Evolutionary conservation across 768 basidiomycete species (phyloP), one percentile per base, ranked within the genome.

Genomic region (Lentinula lateritia): DNA sequence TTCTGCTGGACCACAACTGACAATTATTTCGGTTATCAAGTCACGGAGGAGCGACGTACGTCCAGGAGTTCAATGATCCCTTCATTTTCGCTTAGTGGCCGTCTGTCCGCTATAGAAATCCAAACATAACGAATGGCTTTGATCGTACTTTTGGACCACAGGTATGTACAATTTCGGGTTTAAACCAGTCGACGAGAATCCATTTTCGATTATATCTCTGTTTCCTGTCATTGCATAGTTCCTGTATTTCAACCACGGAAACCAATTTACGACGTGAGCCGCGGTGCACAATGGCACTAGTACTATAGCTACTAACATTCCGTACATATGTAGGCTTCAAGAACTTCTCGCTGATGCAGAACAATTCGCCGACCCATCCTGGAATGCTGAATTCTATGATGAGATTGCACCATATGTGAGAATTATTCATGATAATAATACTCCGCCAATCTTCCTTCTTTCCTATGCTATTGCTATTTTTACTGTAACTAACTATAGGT

Each of bases 121-220:
- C 70, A 2, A 72, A 72, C 50, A 64, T 72, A 34, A 70, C 69
- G 9, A 48, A 66, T 42, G 71, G 71, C 0, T 69, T 72, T 50
- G 71, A 72, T n/a, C 61, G 71, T 23, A 72, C 71, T 6, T 70
- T 69, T 50, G 70, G 70, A 8, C 69, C 70, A 2, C 65, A 66
- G 57, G 64, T 61, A 9, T 3, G 2, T 50, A 36, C 13, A 2
- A 32, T 23, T 38, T n/a, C n/a, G n/a, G n/a, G n/a, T n/a, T n/a
- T n/a, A n/a, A n/a, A n/a, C n/a, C 35, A 28, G 28, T 3, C 28
- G 28, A 28, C 28, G 28, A 28, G 28, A 13, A 36, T 38, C 16
- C 12, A 18, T 6, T 8, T 46, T 34, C 15, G 8, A 45, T 9
- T 18, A 32, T 2, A 18, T 48, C 5, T n/a, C 20, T 6, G 43